Base-by-base conservation (phyloP, 2,329 filamentous ascomycete species). In the Fusarium torulosum region DNA sequence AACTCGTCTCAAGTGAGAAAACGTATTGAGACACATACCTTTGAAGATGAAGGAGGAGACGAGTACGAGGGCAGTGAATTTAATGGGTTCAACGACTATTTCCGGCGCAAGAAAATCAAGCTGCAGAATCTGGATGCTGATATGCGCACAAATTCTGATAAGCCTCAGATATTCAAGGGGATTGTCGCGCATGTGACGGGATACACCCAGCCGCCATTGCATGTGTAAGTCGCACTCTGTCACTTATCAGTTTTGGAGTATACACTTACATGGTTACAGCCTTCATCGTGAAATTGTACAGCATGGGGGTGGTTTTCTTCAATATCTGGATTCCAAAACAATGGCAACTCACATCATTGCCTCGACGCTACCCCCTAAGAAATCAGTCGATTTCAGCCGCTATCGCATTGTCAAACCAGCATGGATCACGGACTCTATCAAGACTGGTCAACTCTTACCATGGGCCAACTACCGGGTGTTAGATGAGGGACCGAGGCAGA, bases 261-360 rank as follows among this genome's bases (percentile, higher is more conserved):
- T 33, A 20, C 31, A 17, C 74, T 77, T 44, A 74, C 56, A 9
- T 6, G 7, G 29, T 17, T 21, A 35, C 27, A 85, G 83, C 43
- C 86, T 99, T 19, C 95, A 97, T 80, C 89, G 84, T 53, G 85
- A 97, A 62, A 91, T 99, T 56, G 95, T 99, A 19, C 88, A 91
- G 71, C 90, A 98, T 86, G 96, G 96, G n/a, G 96, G 94, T 31
- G 92, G 91, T 0, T 98, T 97, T 72, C 85, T 97, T 63, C 96
- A 99, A 77, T 98, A 98, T 74, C 83, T 99, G 13, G 94, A 97
- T 77, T 91, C 90, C 37, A 99, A 99, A 81, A 98, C 95, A 1
- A 91, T 91, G 76, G 95, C 94, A 0, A 99, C 96, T 1, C 95
- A 99, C 76, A 97, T 99, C 70, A 94, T 99, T 72, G 94, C 95